Evolutionary conservation across 768 basidiomycete species (phyloP).

Genomic region (Crassisporium funariophilum): DNA sequence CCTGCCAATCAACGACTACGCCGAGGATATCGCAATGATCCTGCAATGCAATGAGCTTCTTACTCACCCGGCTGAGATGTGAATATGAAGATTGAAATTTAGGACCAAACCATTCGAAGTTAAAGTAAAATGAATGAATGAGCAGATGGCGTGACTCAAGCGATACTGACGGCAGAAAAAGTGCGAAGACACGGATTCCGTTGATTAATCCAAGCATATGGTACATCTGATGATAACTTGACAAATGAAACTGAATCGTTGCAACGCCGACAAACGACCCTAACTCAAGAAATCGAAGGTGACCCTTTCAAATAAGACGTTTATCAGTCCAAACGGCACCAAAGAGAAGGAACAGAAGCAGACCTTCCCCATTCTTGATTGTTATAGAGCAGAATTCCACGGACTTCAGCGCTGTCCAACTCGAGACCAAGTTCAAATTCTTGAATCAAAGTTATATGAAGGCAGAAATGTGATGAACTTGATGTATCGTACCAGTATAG

Average conservation of each 20-base stretch:
- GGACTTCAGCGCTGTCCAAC: conserved; percentile 84
- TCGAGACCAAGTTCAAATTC: conserved; percentile 86
- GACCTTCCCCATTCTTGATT: conserved; percentile 81
- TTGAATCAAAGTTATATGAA: conserved; percentile 26
- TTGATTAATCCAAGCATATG: conserved; percentile 3
- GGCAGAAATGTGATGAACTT: not conserved
- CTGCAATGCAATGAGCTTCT: too few species aligned
- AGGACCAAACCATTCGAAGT: too few species aligned
- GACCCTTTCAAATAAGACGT: conserved; percentile 34
- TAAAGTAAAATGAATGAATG: too few species aligned
- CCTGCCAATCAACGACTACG: too few species aligned
- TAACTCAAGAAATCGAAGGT: conserved; percentile 50
- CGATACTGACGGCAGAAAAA: not conserved
- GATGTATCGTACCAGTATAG: conserved; percentile 63
- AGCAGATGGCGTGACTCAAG: too few species aligned
- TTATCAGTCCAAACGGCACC: conserved; percentile 10
- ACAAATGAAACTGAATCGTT: conserved; percentile 9
- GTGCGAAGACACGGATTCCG: not conserved
- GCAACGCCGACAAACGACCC: not conserved
- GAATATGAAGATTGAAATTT: too few species aligned
- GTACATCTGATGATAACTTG: conserved; percentile 9
- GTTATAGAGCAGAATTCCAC: conserved; percentile 75
- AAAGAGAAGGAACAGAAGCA: conserved; percentile 27
- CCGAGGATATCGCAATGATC: conserved; percentile 9
- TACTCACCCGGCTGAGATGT: too few species aligned